phyloP scores from a whole-genome alignment of 306 rosid species.

The Lagenaria siceraria region DNA sequence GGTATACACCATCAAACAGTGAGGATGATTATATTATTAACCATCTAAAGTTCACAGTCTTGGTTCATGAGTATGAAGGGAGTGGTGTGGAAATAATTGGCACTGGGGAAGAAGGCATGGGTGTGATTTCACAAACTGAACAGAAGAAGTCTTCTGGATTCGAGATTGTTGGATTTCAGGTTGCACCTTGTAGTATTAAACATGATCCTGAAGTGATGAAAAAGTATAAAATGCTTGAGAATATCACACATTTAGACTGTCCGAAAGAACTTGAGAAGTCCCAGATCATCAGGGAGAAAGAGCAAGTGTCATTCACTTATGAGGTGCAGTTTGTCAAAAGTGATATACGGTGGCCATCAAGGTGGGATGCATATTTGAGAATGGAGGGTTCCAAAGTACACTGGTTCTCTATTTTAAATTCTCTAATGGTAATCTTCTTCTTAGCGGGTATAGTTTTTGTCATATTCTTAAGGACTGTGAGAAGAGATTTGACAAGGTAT shows the following conservation, averaged over 20 bases:
- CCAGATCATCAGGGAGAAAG: slow-evolving; percentile 65
- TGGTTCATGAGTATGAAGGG: slow-evolving; percentile 89
- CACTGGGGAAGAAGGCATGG: slow-evolving; percentile 92
- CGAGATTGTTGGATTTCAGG: slow-evolving; percentile 94
- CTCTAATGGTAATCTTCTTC: slow-evolving; percentile 83
- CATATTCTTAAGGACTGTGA: slow-evolving; percentile 78
- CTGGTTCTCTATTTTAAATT: slow-evolving; percentile 67
- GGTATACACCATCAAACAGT: slow-evolving; percentile 49
- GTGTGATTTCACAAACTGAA: slow-evolving; percentile 58
- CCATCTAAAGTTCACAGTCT: slow-evolving; percentile 72
- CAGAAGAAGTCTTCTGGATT: slow-evolving; percentile 69
- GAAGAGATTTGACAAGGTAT: slow-evolving; percentile 90
- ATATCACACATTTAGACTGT: slow-evolving; percentile 27
- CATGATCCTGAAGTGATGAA: slow-evolving; percentile 42
- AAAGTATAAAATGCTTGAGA: slow-evolving; percentile 33
- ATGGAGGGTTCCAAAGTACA: slow-evolving; percentile 97
- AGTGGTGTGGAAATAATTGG: slow-evolving; percentile 65
- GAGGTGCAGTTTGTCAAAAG: slow-evolving; percentile 86
- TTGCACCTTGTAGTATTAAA: slow-evolving; percentile 67
- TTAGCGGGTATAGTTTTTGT: slow-evolving; percentile 93
- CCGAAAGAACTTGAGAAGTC: slow-evolving; percentile 52
- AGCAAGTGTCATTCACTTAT: slow-evolving; percentile 73
- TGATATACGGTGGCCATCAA: slow-evolving; percentile 82
- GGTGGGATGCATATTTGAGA: slow-evolving; percentile 95
- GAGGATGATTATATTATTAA: slow-evolving; percentile 73